These are phyloP conservation scores for Amanita rubescens DNA, from an alignment of 768 basidiomycete species.

Conservation along the genomic window DNA sequence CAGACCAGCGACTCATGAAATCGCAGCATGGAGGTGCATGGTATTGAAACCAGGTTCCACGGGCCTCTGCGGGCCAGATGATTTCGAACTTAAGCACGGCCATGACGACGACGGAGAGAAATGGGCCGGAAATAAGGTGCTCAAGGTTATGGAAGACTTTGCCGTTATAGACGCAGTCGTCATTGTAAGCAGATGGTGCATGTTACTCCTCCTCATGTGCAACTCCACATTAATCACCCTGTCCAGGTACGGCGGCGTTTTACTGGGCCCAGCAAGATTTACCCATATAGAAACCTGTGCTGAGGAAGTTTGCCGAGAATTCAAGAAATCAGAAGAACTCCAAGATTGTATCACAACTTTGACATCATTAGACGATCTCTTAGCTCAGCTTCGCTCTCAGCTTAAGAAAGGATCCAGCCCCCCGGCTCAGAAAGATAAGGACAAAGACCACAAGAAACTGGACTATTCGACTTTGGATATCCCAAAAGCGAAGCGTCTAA, in stretches of 20 bases:
- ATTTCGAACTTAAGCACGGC: conserved; percentile 61
- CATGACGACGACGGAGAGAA: conserved; percentile 74
- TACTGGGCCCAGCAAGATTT: conserved; percentile 73
- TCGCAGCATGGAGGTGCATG: conserved; percentile 78
- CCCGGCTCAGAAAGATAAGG: conserved; percentile 4
- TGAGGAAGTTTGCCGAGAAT: conserved; percentile 62
- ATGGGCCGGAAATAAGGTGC: conserved; percentile 55
- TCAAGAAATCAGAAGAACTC: conserved; percentile 62
- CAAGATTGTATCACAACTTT: conserved; percentile 53
- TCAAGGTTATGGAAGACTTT: conserved; percentile 62
- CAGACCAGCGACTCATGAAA: conserved; percentile 62
- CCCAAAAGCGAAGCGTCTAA: conserved; percentile 55
- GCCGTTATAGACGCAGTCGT: conserved; percentile 74
- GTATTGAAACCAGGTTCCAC: conserved; percentile 53
- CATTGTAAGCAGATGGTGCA: conserved; percentile 71
- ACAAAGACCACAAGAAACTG: conserved; percentile 18
- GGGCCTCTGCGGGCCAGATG: conserved; percentile 65
- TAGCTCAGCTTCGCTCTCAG: conserved; percentile 48
- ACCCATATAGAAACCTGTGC: conserved; percentile 72
- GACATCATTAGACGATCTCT: conserved; percentile 50
- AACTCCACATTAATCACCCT: background rate
- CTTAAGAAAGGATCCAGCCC: conserved; percentile 23
- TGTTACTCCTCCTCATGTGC: background rate
- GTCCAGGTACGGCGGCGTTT: conserved; percentile 70
- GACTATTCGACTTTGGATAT: conserved; percentile 56